Percentiles rank a stretch among this genome's conserved stretches.
phyloP scores from a whole-genome alignment of 225 moss, liverwort and hornwort species.

The Ulota crispa region DNA sequence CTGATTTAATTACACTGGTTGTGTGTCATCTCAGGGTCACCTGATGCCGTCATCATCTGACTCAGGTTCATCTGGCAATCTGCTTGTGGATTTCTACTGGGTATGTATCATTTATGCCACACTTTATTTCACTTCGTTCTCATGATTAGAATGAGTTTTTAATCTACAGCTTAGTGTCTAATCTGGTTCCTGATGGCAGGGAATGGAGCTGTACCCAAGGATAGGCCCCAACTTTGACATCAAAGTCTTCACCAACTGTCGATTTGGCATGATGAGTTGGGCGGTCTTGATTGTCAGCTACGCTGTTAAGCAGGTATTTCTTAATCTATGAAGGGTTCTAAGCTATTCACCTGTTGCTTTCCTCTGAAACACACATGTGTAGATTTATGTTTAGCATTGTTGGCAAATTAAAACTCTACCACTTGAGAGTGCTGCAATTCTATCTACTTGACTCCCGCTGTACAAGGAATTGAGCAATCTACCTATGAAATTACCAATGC shows the following conservation, averaged over 20 bases:
- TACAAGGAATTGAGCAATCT: neutral
- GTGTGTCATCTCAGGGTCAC: constrained; percentile 64
- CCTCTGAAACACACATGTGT: neutral
- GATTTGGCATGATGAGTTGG: constrained; percentile 99
- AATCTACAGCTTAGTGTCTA: neutral
- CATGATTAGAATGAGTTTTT: neutral
- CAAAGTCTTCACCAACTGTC: constrained; percentile 95
- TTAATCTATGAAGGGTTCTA: neutral
- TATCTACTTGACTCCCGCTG: neutral
- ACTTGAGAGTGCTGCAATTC: constrained; percentile 6
- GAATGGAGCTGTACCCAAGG: constrained; percentile 98
- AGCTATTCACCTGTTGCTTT: neutral
- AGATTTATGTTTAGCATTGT: neutral
- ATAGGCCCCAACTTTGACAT: constrained; percentile 87
- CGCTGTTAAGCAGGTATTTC: constrained; percentile 80
- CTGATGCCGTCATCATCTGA: constrained; percentile 84
- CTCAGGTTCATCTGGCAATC: constrained; percentile 91
- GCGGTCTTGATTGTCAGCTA: constrained; percentile 83
- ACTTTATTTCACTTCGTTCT: neutral
- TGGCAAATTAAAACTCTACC: neutral
- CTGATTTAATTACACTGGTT: neutral
- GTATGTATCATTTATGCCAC: constrained; percentile 33
- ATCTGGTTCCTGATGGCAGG: constrained; percentile 49
- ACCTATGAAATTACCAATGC: neutral
- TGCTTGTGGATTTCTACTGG: constrained; percentile 93